These are phyloP conservation scores for Graphilbum ipis-grandicollis DNA, from an alignment of 2,329 filamentous ascomycete species.

Conservation along the genomic window DNA sequence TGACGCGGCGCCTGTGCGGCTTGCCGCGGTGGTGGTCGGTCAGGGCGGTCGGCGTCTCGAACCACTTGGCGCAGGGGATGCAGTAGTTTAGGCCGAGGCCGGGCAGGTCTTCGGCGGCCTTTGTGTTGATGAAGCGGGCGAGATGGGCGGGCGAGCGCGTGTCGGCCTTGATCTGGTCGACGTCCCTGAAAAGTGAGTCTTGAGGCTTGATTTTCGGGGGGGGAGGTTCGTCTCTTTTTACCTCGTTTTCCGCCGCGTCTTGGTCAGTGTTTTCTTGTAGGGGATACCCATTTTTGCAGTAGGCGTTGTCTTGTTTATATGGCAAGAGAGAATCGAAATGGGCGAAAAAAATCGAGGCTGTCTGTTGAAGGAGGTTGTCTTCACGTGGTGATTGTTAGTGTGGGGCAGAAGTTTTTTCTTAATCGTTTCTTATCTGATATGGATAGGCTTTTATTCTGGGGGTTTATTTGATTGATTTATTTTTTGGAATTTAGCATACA, in stretches of 20 bases:
- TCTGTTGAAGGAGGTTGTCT: background rate
- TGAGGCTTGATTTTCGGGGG: too few relatives aligned
- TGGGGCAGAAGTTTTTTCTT: background rate
- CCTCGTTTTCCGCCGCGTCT: constrained; percentile 58
- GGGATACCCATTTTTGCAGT: constrained; percentile 42
- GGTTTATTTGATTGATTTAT: background rate
- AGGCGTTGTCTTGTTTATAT: too few relatives aligned
- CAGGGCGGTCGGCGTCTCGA: constrained; percentile 67
- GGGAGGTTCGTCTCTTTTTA: too few relatives aligned
- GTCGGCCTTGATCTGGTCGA: constrained; percentile 85
- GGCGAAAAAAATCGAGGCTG: too few relatives aligned
- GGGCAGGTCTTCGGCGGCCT: constrained; percentile 72
- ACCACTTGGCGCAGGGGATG: constrained; percentile 89
- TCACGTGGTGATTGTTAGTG: background rate
- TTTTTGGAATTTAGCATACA: too few relatives aligned
- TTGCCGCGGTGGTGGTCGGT: constrained; percentile 67
- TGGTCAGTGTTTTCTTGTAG: constrained; percentile 49
- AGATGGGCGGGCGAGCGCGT: constrained; percentile 65
- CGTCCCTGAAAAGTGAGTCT: constrained; percentile 44
- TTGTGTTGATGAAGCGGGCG: constrained; percentile 57
- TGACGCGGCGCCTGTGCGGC: constrained; percentile 87
- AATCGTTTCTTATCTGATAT: background rate
- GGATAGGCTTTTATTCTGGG: background rate
- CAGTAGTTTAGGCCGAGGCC: constrained; percentile 79
- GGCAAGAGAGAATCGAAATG: too few relatives aligned